phyloP scores from a whole-genome alignment of 225 moss, liverwort and hornwort genomes.

The Lunularia cruciata region DNA sequence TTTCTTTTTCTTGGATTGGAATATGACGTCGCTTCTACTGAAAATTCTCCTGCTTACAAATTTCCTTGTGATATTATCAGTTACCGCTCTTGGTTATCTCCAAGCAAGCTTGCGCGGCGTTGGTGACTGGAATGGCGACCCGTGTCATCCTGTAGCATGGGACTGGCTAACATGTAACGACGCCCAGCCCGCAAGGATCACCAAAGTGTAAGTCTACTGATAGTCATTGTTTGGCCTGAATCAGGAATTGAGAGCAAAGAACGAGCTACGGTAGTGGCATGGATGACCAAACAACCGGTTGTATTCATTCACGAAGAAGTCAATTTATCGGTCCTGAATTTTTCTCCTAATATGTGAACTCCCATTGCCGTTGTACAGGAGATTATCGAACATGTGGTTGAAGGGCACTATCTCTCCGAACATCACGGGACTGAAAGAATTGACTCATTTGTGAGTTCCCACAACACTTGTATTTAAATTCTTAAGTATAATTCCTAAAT shows the following conservation, averaged over 20 bases:
- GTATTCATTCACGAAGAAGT: no score
- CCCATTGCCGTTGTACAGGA: conserved; percentile 6
- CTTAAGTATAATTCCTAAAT: no score
- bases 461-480: no score
- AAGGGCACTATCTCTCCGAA: conserved; percentile 25
- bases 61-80: conserved; percentile 7
- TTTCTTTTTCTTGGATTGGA: no score
- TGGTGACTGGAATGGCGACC: conserved; percentile 34
- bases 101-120: conserved; percentile 19
- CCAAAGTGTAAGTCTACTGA: conserved; percentile 22
- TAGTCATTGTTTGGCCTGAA: no score
- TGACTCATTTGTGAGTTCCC: conserved; percentile 28
- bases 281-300: no score
- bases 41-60: neutral
- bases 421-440: conserved; percentile 16
- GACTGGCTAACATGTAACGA: conserved; percentile 35
- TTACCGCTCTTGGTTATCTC: conserved; percentile 8
- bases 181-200: conserved; percentile 22
- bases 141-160: conserved; percentile 36
- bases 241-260: no score
- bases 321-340: no score
- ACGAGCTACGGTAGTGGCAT: no score
- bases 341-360: no score
- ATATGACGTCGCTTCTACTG: no score
- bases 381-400: conserved; percentile 25